Conservation (phyloP, 257 asterid genomes). For the Solanum raphanifolium region DNA sequence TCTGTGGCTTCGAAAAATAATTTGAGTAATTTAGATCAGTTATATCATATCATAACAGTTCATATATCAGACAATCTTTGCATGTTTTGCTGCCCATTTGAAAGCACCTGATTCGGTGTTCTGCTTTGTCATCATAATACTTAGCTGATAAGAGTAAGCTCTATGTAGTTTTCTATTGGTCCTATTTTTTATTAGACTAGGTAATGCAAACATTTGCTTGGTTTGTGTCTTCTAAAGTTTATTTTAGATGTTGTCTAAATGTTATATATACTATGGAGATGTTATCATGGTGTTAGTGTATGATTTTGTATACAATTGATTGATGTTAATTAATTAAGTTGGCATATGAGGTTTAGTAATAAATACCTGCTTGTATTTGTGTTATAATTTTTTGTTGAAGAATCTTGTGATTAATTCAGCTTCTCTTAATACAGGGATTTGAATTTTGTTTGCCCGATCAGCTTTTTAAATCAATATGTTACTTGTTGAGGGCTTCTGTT, state of each 20-base stretch:
- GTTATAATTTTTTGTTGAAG: not conserved
- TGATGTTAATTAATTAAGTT: not conserved
- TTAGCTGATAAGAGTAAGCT: not conserved
- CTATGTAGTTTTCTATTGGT: not conserved
- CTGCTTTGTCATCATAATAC: not conserved
- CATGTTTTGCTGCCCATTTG: not conserved
- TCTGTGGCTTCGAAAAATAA: not conserved
- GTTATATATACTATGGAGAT: not conserved
- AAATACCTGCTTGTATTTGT: not conserved
- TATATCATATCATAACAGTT: not conserved
- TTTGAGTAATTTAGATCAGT: not conserved
- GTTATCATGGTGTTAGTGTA: not conserved
- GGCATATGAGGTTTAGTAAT: not conserved
- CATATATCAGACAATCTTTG: not conserved
- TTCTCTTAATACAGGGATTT: not conserved
- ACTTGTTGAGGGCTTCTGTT: not conserved
- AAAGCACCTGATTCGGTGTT: not conserved
- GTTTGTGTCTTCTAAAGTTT: not conserved
- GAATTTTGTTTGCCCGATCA: not conserved
- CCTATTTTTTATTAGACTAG: not conserved
- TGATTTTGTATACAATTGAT: not conserved
- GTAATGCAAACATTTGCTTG: no score
- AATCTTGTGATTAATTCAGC: not conserved
- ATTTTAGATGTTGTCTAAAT: not conserved
- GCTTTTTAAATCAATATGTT: not conserved